phyloP scores from a whole-genome alignment of 805 yeast species.

The Danielozyma ontarioensis region DNA sequence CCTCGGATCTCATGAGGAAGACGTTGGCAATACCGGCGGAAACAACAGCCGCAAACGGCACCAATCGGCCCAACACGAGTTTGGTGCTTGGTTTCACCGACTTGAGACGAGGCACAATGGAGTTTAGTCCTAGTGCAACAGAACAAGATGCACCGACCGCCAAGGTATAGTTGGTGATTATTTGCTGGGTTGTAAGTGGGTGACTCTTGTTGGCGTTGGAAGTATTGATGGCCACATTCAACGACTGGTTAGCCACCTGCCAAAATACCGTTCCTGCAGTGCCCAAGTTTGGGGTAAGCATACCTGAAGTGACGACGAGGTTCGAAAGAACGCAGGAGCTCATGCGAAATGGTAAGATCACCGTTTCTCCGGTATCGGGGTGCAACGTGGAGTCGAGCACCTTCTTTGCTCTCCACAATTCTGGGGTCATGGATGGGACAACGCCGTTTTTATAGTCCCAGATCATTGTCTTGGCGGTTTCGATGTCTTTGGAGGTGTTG shows the following conservation, averaged over 20 bases:
- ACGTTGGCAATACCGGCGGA: slow-evolving; percentile 96
- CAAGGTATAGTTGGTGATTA: slow-evolving; percentile 71
- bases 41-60: slow-evolving; percentile 98
- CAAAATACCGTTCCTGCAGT: slow-evolving; percentile 89
- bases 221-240: slow-evolving; percentile 94
- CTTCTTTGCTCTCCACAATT: slow-evolving; percentile 84
- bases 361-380: slow-evolving; percentile 95
- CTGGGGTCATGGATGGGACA: slow-evolving; percentile 61
- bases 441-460: slow-evolving; percentile 73
- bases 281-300: slow-evolving; percentile 93
- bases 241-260: slow-evolving; percentile 97
- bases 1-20: slow-evolving; percentile 95
- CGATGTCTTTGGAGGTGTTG: slow-evolving; percentile 60
- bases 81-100: slow-evolving; percentile 64
- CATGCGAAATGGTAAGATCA: slow-evolving; percentile 92
- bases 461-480: slow-evolving; percentile 57
- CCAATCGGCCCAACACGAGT: slow-evolving; percentile 74
- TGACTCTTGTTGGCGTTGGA: slow-evolving; percentile 95
- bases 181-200: slow-evolving; percentile 75
- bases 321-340: slow-evolving; percentile 91
- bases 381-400: slow-evolving; percentile 88
- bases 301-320: slow-evolving; percentile 92
- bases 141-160: slow-evolving; percentile 95
- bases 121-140: slow-evolving; percentile 89
- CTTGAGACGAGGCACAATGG: slow-evolving; percentile 82